Conservation (phyloP, 305 asterid species). For the Fraxinus latifolia region DNA sequence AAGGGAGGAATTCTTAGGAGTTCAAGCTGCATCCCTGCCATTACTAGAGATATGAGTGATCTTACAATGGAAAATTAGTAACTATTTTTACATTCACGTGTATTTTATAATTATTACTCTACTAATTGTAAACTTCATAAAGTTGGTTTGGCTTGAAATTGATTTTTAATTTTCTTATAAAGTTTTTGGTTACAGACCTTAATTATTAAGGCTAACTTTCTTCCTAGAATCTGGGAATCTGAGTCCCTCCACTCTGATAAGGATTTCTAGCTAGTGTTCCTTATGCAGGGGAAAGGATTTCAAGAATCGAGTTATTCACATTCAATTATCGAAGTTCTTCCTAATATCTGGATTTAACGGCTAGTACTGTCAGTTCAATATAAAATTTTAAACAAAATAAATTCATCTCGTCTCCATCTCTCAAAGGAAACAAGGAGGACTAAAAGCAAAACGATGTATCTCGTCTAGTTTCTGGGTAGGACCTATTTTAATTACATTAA, state of each 20-base stretch:
- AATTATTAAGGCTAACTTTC: background rate
- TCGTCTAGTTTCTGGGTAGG: background rate
- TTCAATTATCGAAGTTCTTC: background rate
- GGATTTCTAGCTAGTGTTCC: background rate
- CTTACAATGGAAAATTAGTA: conserved; percentile 17
- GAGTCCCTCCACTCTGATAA: background rate
- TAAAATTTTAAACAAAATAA: background rate
- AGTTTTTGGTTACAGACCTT: background rate
- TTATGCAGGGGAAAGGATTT: background rate
- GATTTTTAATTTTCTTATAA: background rate
- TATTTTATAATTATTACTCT: background rate
- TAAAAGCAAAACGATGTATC: background rate
- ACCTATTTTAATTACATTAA: background rate
- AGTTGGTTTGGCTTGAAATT: background rate
- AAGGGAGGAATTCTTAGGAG: conserved; percentile 41
- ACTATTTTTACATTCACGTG: background rate
- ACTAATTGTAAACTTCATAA: background rate
- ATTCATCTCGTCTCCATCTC: background rate
- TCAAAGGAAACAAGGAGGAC: background rate
- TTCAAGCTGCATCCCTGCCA: conserved; percentile 45
- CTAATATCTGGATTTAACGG: background rate
- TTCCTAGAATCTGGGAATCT: background rate
- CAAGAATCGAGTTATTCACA: background rate
- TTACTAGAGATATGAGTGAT: conserved; percentile 33
- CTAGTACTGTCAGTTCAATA: background rate